Evolutionary conservation across 176 grass and related monocot species (phyloP).

Genomic region (Paspalum notatum): DNA sequence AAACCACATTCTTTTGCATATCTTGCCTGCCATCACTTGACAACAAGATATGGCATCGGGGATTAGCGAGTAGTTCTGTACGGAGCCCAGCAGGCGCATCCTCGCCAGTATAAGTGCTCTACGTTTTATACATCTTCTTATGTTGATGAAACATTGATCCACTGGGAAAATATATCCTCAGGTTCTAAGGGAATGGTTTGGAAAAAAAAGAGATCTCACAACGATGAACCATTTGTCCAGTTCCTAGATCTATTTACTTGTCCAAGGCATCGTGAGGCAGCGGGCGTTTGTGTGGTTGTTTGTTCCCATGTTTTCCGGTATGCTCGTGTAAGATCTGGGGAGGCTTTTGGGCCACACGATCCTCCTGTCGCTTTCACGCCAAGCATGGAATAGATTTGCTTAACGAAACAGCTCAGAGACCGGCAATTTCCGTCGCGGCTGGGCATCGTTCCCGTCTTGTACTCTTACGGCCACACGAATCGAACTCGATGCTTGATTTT

Average conservation of each 20-base stretch:
- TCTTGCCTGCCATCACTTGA: conserved; percentile 27
- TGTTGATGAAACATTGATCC: conserved; percentile 31
- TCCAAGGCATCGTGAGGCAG: not conserved
- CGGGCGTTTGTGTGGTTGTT: not conserved
- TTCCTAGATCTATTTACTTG: not conserved
- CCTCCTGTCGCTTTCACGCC: not conserved
- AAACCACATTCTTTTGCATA: conserved; percentile 41
- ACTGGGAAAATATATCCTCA: conserved; percentile 27
- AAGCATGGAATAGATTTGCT: not conserved
- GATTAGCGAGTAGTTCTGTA: conserved; percentile 41
- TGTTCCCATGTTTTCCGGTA: not conserved
- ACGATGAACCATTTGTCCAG: not conserved
- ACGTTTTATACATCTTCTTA: conserved; percentile 34
- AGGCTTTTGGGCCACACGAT: not conserved
- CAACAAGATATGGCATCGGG: conserved; percentile 32
- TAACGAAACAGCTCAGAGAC: not conserved
- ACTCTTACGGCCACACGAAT: not conserved
- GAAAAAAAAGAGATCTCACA: not conserved
- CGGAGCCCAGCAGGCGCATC: not conserved
- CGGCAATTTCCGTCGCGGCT: not conserved
- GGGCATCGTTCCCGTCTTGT: not conserved
- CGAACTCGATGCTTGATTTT: not conserved
- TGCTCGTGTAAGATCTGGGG: not conserved
- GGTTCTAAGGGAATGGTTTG: not conserved
- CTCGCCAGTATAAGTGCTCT: conserved; percentile 18